Percentiles rank a stretch among this genome's conserved stretches.
Evolutionary conservation across 2,329 filamentous ascomycete genomes (phyloP).

Genomic region (Fusarium lyarnte): DNA sequence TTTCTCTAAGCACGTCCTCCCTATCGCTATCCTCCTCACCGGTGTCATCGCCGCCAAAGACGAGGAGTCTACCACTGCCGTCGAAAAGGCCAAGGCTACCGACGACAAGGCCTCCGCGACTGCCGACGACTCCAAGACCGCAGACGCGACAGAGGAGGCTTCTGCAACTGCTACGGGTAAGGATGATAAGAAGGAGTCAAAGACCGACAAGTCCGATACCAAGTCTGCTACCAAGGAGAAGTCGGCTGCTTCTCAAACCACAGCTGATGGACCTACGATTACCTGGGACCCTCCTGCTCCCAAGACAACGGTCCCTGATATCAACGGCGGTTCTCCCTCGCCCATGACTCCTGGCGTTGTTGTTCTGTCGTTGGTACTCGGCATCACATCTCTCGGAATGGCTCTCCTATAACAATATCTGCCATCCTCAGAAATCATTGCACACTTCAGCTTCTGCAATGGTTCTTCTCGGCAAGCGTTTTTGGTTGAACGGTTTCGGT

Average conservation of each 20-base stretch:
- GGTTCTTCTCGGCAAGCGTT: conserved; percentile 1
- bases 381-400: conserved; percentile 40
- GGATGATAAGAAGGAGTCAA: conserved; percentile 12
- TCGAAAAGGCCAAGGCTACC: conserved; percentile 23
- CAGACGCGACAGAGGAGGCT: conserved; percentile 21
- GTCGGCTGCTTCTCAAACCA: conserved; percentile 17
- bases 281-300: conserved; percentile 36
- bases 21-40: conserved; percentile 38
- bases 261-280: conserved; percentile 15
- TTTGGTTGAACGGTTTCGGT: neutral
- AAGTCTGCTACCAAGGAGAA: conserved; percentile 16
- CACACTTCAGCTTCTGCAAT: neutral
- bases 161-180: conserved; percentile 25
- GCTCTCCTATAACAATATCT: conserved; percentile 11
- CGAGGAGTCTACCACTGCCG: conserved; percentile 27
- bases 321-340: conserved; percentile 33
- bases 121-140: conserved; percentile 26
- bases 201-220: conserved; percentile 10
- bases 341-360: conserved; percentile 33
- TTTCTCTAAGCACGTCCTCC: conserved; percentile 41
- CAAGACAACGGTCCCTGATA: conserved; percentile 36
- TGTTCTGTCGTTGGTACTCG: conserved; percentile 38
- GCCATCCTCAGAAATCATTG: neutral
- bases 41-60: conserved; percentile 31
- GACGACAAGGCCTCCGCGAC: conserved; percentile 27